Conservation (phyloP, 2,329 filamentous ascomycete genomes). For the Verticillium tricorpus region DNA sequence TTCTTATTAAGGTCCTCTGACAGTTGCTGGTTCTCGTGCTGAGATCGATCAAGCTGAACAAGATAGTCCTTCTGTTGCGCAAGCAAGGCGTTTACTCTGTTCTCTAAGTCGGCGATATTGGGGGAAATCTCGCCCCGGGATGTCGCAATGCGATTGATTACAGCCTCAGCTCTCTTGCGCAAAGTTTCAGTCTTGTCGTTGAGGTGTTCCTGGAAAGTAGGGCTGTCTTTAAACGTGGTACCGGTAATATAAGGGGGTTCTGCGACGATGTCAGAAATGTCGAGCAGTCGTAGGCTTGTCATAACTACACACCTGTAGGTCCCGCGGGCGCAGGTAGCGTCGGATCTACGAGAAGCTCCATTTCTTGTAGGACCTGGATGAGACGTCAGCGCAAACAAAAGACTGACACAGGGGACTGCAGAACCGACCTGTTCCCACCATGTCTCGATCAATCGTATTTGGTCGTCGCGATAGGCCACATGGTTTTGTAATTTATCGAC, state of each 20-base stretch:
- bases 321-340: constrained; percentile 30
- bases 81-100: constrained; percentile 68
- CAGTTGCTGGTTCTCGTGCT: constrained; percentile 76
- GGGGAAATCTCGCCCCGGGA: constrained; percentile 54
- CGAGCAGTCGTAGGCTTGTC: constrained; percentile 1
- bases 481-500: constrained; percentile 76
- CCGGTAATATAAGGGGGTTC: constrained; percentile 53
- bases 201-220: constrained; percentile 79
- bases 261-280: constrained; percentile 26
- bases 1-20: constrained; percentile 85
- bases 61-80: constrained; percentile 79
- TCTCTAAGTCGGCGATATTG: constrained; percentile 69
- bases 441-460: constrained; percentile 81
- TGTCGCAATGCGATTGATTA: constrained; percentile 56
- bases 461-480: constrained; percentile 82
- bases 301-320: constrained; percentile 9
- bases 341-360: constrained; percentile 54
- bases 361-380: constrained; percentile 56
- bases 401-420: constrained; percentile 8
- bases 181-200: constrained; percentile 72
- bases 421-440: constrained; percentile 86
- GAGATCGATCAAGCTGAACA: constrained; percentile 69
- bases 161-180: constrained; percentile 63
- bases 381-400: constrained; percentile 17
- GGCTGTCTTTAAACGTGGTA: constrained; percentile 57